phyloP scores from a whole-genome alignment of 1,284 basidiomycete genomes.

The Schizophyllum commune region DNA sequence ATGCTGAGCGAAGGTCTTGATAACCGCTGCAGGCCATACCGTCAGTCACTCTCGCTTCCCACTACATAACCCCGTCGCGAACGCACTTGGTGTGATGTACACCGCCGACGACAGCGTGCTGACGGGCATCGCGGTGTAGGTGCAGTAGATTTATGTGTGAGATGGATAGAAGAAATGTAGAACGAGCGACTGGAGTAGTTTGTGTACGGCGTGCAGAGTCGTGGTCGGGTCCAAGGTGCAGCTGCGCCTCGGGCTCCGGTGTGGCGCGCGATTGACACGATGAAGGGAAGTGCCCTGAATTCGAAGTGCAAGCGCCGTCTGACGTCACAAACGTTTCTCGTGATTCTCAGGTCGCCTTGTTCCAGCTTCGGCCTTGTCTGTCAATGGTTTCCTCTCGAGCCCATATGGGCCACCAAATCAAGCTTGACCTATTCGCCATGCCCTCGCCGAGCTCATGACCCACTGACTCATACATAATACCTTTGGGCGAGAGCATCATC shows the following conservation, averaged over 20 bases:
- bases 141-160: background rate
- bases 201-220: background rate
- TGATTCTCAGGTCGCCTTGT: too few relatives aligned
- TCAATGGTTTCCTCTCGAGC: too few relatives aligned
- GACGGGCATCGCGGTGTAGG: conserved; percentile 34
- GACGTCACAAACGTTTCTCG: background rate
- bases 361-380: too few relatives aligned
- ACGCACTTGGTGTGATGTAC: conserved; percentile 43
- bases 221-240: background rate
- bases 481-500: too few relatives aligned
- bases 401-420: too few relatives aligned
- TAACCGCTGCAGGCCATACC: conserved; percentile 19
- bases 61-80: background rate
- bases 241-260: background rate
- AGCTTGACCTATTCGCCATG: too few relatives aligned
- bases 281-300: background rate
- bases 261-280: background rate
- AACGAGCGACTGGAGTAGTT: background rate
- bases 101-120: conserved; percentile 43
- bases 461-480: too few relatives aligned
- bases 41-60: background rate
- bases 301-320: background rate
- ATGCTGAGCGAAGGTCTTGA: conserved; percentile 56
- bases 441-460: too few relatives aligned
- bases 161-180: conserved; percentile 4